Evolutionary conservation across 208 protist genomes (phyloP), one percentile per base, ranked within the genome.

Genomic region (Trypanosoma brucei): DNA sequence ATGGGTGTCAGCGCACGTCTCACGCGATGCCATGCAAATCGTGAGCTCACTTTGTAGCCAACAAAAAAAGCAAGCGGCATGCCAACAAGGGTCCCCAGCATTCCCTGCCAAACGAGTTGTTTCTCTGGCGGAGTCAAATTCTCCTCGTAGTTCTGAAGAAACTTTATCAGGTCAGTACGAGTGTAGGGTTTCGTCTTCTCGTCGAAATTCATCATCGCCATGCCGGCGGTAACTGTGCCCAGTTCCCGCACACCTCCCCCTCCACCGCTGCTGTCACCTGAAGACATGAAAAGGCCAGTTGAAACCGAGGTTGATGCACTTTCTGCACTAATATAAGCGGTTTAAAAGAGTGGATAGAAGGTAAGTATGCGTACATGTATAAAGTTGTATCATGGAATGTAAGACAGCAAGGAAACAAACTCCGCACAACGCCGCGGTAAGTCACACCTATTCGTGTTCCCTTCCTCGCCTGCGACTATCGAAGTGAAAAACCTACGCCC

Each of bases 151-250:
- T 90, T 70, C 60, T 71, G 67, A 39, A 93, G 68, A 70, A 93
- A 93, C 13, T 79, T 55, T 33, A 93, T 55, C 37, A 93, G 49
- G 56, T 93, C 86, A 8, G 69, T 54, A n/a, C 86, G 86, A 14
- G 80, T 93, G 70, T 91, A 91, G n/a, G 86, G 86, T 46, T 78
- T 77, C 8, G 86, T 93, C 59, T 90, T 89, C 45, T 88, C 67
- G 42, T 93, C 83, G 66, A 90, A 93, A 66, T 86, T 87, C 79
- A 87, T 85, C 62, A 93, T 74, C 30, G 83, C 83, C 86, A 93
- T 93, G 45, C 83, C 83, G 1, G 76, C 83, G 22, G 83, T 90
- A n/a, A 93, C 86, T n/a, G 83, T 90, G 52, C 86, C 86, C 34
- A 93, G 69, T 33, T 93, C 86, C 22, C 79, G 77, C 44, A 86